Percentiles rank a stretch among this genome's conserved stretches.
These are phyloP conservation scores for Suillus brevipes DNA, from an alignment of 768 basidiomycete species.

Conservation along the genomic window DNA sequence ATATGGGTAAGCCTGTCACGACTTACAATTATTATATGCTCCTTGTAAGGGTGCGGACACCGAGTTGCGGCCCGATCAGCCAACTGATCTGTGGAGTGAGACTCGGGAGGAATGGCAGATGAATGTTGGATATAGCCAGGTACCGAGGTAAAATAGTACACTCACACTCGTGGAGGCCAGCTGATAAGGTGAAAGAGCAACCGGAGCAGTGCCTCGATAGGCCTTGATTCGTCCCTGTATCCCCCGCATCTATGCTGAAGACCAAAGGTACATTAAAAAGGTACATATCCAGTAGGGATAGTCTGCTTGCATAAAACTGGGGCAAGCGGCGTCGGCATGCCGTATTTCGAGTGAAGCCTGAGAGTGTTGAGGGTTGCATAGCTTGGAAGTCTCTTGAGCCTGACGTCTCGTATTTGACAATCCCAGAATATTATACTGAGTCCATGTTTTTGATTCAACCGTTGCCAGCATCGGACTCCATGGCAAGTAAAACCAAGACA, in stretches of 20 bases:
- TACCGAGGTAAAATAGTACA: background rate
- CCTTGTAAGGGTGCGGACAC: background rate
- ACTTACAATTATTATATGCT: background rate
- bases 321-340: background rate
- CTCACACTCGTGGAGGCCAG: background rate
- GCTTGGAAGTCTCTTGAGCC: background rate
- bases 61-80: background rate
- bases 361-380: background rate
- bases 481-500: background rate
- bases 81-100: conserved; percentile 2
- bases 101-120: background rate
- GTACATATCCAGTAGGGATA: background rate
- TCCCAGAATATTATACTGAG: background rate
- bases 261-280: background rate
- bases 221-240: background rate
- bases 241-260: background rate
- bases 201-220: background rate
- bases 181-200: conserved; percentile 1
- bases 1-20: background rate
- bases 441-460: background rate
- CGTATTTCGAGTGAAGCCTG: background rate
- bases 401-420: background rate
- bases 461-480: background rate
- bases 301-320: background rate
- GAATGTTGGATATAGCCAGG: background rate